Conservation (phyloP, 192 early-diverging fungal genomes). For the Entomortierella beljakovae region DNA sequence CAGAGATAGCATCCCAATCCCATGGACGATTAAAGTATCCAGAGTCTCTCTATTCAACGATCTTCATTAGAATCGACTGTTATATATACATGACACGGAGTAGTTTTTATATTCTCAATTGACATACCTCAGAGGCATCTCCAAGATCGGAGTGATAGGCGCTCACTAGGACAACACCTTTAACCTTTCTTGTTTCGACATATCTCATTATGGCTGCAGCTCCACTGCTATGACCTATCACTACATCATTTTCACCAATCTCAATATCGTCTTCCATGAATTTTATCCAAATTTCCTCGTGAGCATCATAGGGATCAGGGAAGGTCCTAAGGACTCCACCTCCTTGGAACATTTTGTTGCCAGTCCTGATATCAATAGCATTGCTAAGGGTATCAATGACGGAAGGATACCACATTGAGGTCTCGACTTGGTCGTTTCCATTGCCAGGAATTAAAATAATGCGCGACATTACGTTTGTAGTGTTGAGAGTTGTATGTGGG, state of each 20-base stretch:
- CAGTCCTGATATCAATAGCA: slow-evolving; percentile 21
- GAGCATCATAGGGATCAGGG: slow-evolving; percentile 50
- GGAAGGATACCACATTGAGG: slow-evolving; percentile 55
- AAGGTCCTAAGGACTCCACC: slow-evolving; percentile 45
- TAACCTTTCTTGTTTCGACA: slow-evolving; percentile 41
- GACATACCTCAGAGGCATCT: slow-evolving; percentile 45
- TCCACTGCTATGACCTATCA: slow-evolving; percentile 54
- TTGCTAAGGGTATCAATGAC: slow-evolving; percentile 31
- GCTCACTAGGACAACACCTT: slow-evolving; percentile 55
- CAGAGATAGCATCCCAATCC: slow-evolving; percentile 52
- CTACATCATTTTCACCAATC: slow-evolving; percentile 33
- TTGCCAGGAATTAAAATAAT: slow-evolving; percentile 55
- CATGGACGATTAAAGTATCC: slow-evolving; percentile 56
- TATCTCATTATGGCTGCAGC: slow-evolving; percentile 52
- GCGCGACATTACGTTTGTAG: slow-evolving; percentile 27
- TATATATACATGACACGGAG: background rate
- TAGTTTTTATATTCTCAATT: background rate
- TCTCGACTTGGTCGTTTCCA: slow-evolving; percentile 48
- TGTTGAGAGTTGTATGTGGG: background rate
- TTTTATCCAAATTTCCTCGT: slow-evolving; percentile 51
- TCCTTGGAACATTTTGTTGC: slow-evolving; percentile 33
- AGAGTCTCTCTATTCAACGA: slow-evolving; percentile 26
- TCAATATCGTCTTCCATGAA: slow-evolving; percentile 51
- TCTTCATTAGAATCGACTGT: background rate
- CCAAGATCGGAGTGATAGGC: slow-evolving; percentile 56